phyloP scores from a whole-genome alignment of 2,329 filamentous ascomycete species.

The Pestalotiopsis sp. region DNA sequence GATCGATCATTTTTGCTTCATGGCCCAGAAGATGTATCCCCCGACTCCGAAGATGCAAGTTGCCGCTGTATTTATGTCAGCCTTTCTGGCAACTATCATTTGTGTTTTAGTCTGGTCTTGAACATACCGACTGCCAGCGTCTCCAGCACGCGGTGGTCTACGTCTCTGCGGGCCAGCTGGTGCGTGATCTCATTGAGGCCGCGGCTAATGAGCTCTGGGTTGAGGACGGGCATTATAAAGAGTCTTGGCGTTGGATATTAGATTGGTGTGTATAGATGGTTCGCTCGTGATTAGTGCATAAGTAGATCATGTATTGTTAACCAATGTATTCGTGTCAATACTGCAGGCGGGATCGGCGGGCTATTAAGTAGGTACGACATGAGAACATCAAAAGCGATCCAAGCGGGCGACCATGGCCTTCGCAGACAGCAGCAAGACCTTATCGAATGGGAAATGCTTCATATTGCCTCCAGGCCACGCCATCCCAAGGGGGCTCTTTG shows the following conservation, averaged over 20 bases:
- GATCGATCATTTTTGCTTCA: slow-evolving; percentile 9
- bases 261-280: not conserved
- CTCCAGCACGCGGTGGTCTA: slow-evolving; percentile 10
- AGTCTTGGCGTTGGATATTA: not conserved
- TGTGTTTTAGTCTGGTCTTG: not conserved
- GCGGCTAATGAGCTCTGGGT: slow-evolving; percentile 7
- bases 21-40: slow-evolving; percentile 11
- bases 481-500: not conserved
- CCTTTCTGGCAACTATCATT: not conserved
- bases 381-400: not conserved
- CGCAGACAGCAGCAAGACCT: not conserved
- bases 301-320: not conserved
- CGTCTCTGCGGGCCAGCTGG: slow-evolving; percentile 1
- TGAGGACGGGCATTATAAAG: slow-evolving; percentile 4
- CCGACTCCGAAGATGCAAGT: slow-evolving; percentile 13
- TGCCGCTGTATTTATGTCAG: not conserved
- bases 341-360: not conserved
- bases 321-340: too few species aligned
- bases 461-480: not conserved
- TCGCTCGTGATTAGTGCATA: not conserved
- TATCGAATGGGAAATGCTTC: not conserved
- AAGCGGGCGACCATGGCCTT: not conserved
- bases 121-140: slow-evolving; percentile 9
- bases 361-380: not conserved
- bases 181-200: slow-evolving; percentile 8